These are phyloP conservation scores for Daldinia sp. DNA, from an alignment of 2,329 filamentous ascomycete species.

Conservation along the genomic window DNA sequence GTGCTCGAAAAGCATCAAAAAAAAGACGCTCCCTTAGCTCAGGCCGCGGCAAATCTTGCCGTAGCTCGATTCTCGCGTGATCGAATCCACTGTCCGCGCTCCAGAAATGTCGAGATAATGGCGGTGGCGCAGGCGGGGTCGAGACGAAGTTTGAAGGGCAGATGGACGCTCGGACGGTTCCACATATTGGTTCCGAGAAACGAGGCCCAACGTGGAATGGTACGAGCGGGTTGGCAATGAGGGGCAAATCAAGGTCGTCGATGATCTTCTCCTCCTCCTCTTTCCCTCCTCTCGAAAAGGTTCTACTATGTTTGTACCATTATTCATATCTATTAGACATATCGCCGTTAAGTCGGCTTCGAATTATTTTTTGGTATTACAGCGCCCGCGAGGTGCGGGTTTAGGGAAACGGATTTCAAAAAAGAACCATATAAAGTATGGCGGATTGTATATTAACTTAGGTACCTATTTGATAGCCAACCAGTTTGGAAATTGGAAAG, in stretches of 20 bases:
- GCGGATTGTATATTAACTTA: conserved; percentile 3
- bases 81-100: conserved; percentile 2
- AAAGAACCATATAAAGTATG: conserved; percentile 7
- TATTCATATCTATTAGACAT: conserved; percentile 1
- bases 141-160: conserved; percentile 3
- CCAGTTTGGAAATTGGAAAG: conserved; percentile 5
- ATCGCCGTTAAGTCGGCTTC: background rate
- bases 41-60: conserved; percentile 2
- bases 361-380: background rate
- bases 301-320: background rate
- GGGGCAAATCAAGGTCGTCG: background rate
- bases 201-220: conserved; percentile 7
- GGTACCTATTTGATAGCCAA: background rate
- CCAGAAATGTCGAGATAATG: conserved; percentile 11
- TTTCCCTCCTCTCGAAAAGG: background rate
- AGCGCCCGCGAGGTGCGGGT: background rate
- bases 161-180: background rate
- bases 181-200: background rate
- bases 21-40: background rate
- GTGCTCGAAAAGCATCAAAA: background rate
- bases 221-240: conserved; percentile 2
- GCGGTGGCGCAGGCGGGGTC: conserved; percentile 6
- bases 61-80: conserved; percentile 1
- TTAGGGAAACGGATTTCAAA: conserved; percentile 4
- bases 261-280: background rate